A percentile compares a stretch with the other conserved stretches of the same genome.
These are phyloP conservation scores for Boletellus ananas DNA, from an alignment of 768 basidiomycete genomes.

Conservation along the genomic window DNA sequence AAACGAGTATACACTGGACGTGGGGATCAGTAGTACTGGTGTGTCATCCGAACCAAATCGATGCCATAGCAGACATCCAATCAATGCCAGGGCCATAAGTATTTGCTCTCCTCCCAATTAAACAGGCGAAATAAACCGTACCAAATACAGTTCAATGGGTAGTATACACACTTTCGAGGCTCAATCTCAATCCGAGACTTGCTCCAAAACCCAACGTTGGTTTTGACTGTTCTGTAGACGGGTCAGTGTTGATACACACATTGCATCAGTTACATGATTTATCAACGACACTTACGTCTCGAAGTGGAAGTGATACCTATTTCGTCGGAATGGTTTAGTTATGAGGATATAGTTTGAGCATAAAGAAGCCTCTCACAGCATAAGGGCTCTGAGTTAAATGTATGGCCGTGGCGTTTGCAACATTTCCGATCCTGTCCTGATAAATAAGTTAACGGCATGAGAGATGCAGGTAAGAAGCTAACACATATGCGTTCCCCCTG, in stretches of 20 bases:
- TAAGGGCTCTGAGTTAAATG: neutral
- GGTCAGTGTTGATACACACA: neutral
- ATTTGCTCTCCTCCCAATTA: too few relatives aligned
- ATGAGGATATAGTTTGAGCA: neutral
- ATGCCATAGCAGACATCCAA: too few relatives aligned
- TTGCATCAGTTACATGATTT: too few relatives aligned
- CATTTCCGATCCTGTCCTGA: neutral
- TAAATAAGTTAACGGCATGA: neutral
- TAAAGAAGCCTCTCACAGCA: neutral
- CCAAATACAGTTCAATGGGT: too few relatives aligned
- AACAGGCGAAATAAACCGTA: too few relatives aligned
- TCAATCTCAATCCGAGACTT: neutral
- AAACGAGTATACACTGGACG: too few relatives aligned
- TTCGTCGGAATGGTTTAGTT: too few relatives aligned
- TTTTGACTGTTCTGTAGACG: neutral
- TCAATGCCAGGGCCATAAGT: too few relatives aligned
- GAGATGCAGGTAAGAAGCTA: neutral
- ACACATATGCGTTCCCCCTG: neutral
- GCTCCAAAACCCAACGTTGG: slow-evolving; percentile 10
- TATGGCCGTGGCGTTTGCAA: slow-evolving; percentile 3
- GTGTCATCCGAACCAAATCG: too few relatives aligned
- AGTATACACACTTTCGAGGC: too few relatives aligned
- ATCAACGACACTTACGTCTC: neutral
- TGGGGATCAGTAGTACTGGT: too few relatives aligned
- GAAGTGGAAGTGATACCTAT: neutral